Evolutionary conservation across 164 flowering plant species (phyloP), one percentile per base, ranked within the genome.

Genomic region (Saururus chinensis): DNA sequence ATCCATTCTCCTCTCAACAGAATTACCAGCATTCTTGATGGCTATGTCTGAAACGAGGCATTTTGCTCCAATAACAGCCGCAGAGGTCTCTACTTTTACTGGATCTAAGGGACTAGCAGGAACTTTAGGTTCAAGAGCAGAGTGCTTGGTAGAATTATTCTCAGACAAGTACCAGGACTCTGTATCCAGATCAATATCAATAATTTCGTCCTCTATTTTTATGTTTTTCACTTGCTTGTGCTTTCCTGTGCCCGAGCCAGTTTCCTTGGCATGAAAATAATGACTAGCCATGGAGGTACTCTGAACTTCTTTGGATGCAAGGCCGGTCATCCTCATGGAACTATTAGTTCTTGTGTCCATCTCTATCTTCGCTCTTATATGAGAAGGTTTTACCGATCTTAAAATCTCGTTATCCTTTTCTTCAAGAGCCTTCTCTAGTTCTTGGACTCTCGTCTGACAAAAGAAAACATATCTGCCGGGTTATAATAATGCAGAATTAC

Each of bases 391-490:
- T 42, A 82, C 54, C 42, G 73, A 67, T 75, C 95, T 79, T 71
- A 90, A 69, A 22, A 62, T 74, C 48, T 85, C 83, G 70, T 87
- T 93, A 10, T 87, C 96, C 76, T 81, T 85, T 49, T 64, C 71
- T 79, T 95, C 97, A 62, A 75, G 61, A 25, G 76, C 76, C 16
- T 56, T 71, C 79, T 91, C 99, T 64, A 87, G 66, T 65, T 91
- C 92, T 65, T 76, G 84, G 41, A 91, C 68, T 73, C 84, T 81
- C 58, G 73, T 68, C 99, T 91, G 74, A 54, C 56, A 68, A 49
- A 60, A 13, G 49, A 10, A 42, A 30, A 30, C 6, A 10, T 1
- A 42, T 10, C 49, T 42, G 12, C 49, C 37, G 6, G 2, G 37
- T 30, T 6, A 30, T 30, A 30, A 30, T 30, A 6, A 30, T 30